Evolutionary conservation across 139 green algal genomes (phyloP).

Genomic region (Pycnococcus provasolii): DNA sequence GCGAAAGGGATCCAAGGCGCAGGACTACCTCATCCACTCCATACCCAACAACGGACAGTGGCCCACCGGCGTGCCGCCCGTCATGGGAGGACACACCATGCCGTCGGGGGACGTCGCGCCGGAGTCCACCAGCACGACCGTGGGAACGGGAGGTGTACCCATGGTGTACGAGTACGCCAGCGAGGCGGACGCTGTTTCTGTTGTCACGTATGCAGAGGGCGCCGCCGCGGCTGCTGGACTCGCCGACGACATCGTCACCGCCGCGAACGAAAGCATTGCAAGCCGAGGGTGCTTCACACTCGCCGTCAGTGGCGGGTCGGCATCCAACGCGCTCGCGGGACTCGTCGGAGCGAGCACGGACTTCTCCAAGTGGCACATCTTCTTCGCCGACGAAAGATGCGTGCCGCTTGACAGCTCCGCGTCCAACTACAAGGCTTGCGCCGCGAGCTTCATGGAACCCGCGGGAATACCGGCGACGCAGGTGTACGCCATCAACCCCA

Average conservation of each 20-base stretch:
- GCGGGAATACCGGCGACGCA: background rate
- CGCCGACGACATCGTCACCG: no score
- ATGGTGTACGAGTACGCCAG: constrained; percentile 15
- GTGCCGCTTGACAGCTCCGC: background rate
- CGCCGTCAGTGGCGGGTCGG: no score
- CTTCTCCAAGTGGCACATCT: constrained; percentile 6
- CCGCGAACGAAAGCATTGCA: no score
- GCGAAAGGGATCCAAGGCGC: no score
- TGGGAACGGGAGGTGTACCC: background rate
- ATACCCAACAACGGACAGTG: constrained; percentile 2
- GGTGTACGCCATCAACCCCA: background rate
- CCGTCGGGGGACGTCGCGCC: background rate
- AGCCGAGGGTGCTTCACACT: no score
- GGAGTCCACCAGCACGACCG: background rate
- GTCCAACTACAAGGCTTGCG: constrained; percentile 5
- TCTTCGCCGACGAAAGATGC: constrained; percentile 3
- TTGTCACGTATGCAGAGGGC: background rate
- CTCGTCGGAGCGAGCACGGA: background rate
- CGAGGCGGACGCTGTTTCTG: background rate
- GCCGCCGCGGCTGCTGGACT: background rate
- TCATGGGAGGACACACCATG: constrained; percentile 18
- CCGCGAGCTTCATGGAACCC: background rate
- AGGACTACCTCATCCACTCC: no score
- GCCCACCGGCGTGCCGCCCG: constrained; percentile 13
- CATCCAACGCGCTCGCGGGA: no score